Percentiles rank a stretch among this genome's conserved stretches.
Conservation (phyloP, 495 filamentous ascomycete genomes). For the Neurospora hispaniola region DNA sequence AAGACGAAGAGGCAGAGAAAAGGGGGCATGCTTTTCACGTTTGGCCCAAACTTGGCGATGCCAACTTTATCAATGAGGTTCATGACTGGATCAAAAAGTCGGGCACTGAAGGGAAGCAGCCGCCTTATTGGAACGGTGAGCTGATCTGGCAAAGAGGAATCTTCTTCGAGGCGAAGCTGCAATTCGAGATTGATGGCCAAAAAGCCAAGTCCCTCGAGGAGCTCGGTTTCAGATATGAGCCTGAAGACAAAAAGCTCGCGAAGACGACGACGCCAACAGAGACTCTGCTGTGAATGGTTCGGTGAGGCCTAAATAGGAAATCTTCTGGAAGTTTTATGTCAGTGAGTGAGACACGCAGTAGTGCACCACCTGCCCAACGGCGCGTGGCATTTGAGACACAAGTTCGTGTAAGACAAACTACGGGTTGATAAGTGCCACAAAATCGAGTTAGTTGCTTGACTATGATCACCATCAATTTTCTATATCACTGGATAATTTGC, state of each 20-base stretch:
- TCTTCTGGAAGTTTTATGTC: neutral
- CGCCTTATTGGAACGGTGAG: constrained; percentile 55
- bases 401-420: neutral
- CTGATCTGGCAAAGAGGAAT: constrained; percentile 48
- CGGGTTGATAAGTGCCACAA: neutral
- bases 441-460: neutral
- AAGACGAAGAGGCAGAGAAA: constrained; percentile 17
- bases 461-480: neutral
- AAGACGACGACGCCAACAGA: neutral
- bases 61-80: constrained; percentile 64
- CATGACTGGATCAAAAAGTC: constrained; percentile 50
- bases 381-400: neutral
- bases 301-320: neutral
- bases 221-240: constrained; percentile 30
- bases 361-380: neutral
- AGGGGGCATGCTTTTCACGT: constrained; percentile 40
- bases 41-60: constrained; percentile 57
- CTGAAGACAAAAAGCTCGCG: constrained; percentile 4
- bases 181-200: constrained; percentile 32
- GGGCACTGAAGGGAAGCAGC: constrained; percentile 41
- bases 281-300: neutral
- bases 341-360: neutral
- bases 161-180: constrained; percentile 32
- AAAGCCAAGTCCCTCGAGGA: constrained; percentile 32
- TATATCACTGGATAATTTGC: neutral